Conservation (phyloP, 1,284 basidiomycete genomes). For the Lentinula novae-zelandiae region DNA sequence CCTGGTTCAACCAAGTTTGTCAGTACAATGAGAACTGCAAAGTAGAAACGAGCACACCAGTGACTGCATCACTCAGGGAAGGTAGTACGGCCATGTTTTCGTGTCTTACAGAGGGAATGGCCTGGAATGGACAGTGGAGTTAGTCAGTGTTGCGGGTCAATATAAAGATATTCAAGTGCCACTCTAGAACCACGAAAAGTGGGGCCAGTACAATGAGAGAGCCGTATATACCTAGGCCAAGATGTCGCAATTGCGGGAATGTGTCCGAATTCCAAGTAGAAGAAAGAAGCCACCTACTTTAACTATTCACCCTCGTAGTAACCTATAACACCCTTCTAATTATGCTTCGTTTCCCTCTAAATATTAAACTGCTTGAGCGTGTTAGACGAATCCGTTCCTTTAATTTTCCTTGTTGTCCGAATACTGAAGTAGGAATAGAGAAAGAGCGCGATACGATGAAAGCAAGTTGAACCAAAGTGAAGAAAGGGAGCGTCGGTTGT, state of each 20-base stretch:
- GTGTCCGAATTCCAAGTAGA: not conserved
- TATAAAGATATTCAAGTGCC: not conserved
- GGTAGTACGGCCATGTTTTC: not conserved
- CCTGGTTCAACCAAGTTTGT: not conserved
- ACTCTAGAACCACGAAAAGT: not conserved
- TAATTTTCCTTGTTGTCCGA: not conserved
- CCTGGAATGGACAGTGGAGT: not conserved
- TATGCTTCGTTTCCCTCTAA: not conserved
- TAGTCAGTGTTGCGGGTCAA: not conserved
- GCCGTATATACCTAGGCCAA: not conserved
- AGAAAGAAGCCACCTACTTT: not conserved
- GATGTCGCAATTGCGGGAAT: not conserved
- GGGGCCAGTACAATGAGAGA: not conserved
- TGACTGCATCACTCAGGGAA: not conserved
- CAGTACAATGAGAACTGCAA: not conserved
- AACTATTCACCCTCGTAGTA: not conserved
- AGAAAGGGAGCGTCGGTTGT: not conserved
- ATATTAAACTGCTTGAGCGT: not conserved
- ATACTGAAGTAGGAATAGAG: not conserved
- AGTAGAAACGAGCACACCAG: not conserved
- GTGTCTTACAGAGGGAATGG: not conserved
- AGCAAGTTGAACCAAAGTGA: not conserved
- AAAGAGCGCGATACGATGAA: not conserved
- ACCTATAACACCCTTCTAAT: not conserved
- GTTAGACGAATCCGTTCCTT: not conserved